Percentiles rank a stretch among this genome's conserved stretches.
Conservation (phyloP, 768 basidiomycete genomes). For the Naganishia antarctica region DNA sequence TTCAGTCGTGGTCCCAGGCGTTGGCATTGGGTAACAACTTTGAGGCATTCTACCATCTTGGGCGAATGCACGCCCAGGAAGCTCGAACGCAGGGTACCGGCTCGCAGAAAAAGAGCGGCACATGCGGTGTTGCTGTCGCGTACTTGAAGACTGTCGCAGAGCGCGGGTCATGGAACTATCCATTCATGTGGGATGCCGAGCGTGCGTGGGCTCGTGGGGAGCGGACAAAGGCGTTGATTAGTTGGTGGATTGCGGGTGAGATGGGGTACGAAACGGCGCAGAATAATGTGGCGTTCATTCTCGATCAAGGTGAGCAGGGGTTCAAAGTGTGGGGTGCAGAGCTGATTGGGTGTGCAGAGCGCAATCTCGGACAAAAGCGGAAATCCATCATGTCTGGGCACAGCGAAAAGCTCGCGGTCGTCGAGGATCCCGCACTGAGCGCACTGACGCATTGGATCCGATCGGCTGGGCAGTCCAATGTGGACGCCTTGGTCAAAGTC, state of each 20-base stretch:
- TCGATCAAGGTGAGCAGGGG: slow-evolving; percentile 73
- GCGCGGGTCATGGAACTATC: slow-evolving; percentile 77
- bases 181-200: slow-evolving; percentile 70
- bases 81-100: slow-evolving; percentile 48
- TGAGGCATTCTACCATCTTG: slow-evolving; percentile 91
- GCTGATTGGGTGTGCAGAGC: neutral
- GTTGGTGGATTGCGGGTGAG: slow-evolving; percentile 94
- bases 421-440: slow-evolving; percentile 44
- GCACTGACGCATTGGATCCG: slow-evolving; percentile 92
- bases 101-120: slow-evolving; percentile 51
- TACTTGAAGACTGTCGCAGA: slow-evolving; percentile 91
- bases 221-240: slow-evolving; percentile 76
- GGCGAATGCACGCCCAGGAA: slow-evolving; percentile 66
- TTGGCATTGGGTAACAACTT: slow-evolving; percentile 82
- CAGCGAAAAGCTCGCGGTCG: neutral
- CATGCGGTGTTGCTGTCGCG: slow-evolving; percentile 82
- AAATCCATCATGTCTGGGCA: neutral
- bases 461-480: slow-evolving; percentile 84
- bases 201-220: slow-evolving; percentile 61
- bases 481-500: slow-evolving; percentile 96
- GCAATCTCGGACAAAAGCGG: neutral
- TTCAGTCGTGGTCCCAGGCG: slow-evolving; percentile 71
- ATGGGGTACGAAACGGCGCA: slow-evolving; percentile 89
- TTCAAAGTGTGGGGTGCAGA: neutral
- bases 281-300: slow-evolving; percentile 85